Evolutionary conservation across 2,329 filamentous ascomycete genomes (phyloP).

Genomic region (Talaromyces albobiverticillius): DNA sequence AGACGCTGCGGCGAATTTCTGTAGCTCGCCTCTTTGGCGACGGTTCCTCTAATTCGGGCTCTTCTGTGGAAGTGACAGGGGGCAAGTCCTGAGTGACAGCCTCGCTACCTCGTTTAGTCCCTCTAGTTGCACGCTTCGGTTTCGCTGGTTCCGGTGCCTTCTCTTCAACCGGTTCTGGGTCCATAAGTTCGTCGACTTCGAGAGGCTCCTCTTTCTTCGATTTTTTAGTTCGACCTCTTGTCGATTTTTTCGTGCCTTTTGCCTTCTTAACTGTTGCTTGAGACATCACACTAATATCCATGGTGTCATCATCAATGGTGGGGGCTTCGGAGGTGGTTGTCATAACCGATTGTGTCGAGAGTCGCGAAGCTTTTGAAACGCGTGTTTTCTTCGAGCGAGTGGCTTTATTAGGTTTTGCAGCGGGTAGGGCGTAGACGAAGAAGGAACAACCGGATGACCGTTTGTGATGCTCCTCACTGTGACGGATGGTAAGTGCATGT

Average conservation of each 20-base stretch:
- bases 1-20: slow-evolving; percentile 48
- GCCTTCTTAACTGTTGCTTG: slow-evolving; percentile 50
- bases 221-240: slow-evolving; percentile 35
- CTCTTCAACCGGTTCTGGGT: slow-evolving; percentile 27
- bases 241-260: slow-evolving; percentile 51
- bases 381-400: slow-evolving; percentile 53
- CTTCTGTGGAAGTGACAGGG: slow-evolving; percentile 11
- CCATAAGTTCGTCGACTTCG: slow-evolving; percentile 41
- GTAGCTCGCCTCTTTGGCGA: slow-evolving; percentile 60
- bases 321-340: slow-evolving; percentile 45
- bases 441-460: slow-evolving; percentile 79
- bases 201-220: slow-evolving; percentile 39
- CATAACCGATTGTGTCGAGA: slow-evolving; percentile 51
- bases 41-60: slow-evolving; percentile 26
- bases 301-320: slow-evolving; percentile 46
- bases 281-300: slow-evolving; percentile 58
- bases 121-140: slow-evolving; percentile 38
- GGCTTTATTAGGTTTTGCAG: slow-evolving; percentile 61
- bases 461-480: slow-evolving; percentile 78
- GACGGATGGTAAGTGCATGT: slow-evolving; percentile 16
- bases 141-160: slow-evolving; percentile 30
- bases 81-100: slow-evolving; percentile 41
- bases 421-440: slow-evolving; percentile 62
- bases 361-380: slow-evolving; percentile 67
- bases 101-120: slow-evolving; percentile 64